phyloP scores from a whole-genome alignment of 2,329 filamentous ascomycete genomes.

The Botrytis cinerea region DNA sequence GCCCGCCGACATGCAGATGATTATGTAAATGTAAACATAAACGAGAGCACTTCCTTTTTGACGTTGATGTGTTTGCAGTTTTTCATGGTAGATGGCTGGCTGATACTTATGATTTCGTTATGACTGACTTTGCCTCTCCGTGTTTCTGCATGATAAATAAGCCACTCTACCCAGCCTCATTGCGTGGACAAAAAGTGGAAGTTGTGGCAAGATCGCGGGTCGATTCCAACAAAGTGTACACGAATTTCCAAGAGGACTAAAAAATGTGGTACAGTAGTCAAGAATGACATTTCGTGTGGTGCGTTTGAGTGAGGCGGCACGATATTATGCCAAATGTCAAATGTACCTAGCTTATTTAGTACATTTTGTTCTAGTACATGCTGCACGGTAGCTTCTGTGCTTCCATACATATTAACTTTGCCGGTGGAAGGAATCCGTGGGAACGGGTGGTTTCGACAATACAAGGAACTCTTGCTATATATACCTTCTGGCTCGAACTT shows the following conservation, averaged over 20 bases:
- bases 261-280: not conserved
- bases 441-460: not conserved
- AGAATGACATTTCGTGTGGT: not conserved
- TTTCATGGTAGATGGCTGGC: not conserved
- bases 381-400: not conserved
- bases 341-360: not conserved
- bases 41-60: not conserved
- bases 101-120: not conserved
- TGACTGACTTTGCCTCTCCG: not conserved
- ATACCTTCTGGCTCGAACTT: not conserved
- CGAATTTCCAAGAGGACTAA: not conserved
- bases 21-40: not conserved
- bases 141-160: not conserved
- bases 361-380: not conserved
- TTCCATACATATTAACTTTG: not conserved
- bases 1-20: not conserved
- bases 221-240: not conserved
- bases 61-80: not conserved
- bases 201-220: not conserved
- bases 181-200: not conserved
- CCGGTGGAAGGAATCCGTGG: not conserved
- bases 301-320: slow-evolving; percentile 3
- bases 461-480: not conserved
- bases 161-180: slow-evolving; percentile 11
- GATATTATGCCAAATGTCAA: not conserved